Conservation (phyloP, 2,329 filamentous ascomycete genomes). For the Cordyceps tenuipes region DNA sequence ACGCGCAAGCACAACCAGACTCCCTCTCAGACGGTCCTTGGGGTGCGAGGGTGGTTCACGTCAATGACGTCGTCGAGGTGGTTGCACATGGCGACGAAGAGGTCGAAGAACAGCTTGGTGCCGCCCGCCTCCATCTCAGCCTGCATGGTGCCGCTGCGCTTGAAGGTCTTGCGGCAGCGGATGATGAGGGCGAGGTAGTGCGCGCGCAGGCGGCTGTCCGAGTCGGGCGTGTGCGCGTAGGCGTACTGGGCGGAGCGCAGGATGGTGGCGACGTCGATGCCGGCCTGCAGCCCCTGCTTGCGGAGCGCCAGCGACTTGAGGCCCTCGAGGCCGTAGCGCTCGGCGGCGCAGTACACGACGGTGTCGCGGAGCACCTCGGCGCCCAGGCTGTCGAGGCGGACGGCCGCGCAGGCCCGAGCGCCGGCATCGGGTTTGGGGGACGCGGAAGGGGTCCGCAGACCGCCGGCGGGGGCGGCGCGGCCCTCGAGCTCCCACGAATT, state of each 20-base stretch:
- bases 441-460: slow-evolving; percentile 34
- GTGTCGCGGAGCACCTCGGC: slow-evolving; percentile 84
- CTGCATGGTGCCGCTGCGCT: slow-evolving; percentile 97
- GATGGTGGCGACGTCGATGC: slow-evolving; percentile 86
- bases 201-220: slow-evolving; percentile 84
- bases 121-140: slow-evolving; percentile 93
- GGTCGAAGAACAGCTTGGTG: slow-evolving; percentile 90
- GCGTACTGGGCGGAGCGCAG: slow-evolving; percentile 89
- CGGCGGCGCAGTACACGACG: slow-evolving; percentile 86
- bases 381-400: slow-evolving; percentile 65
- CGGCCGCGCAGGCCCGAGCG: slow-evolving; percentile 33
- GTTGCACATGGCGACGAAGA: slow-evolving; percentile 97
- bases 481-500: slow-evolving; percentile 89
- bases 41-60: slow-evolving; percentile 60
- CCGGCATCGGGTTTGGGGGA: slow-evolving; percentile 44
- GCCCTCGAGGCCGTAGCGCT: slow-evolving; percentile 84
- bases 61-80: slow-evolving; percentile 95
- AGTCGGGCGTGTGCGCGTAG: slow-evolving; percentile 90
- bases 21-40: slow-evolving; percentile 46
- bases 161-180: slow-evolving; percentile 93
- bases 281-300: slow-evolving; percentile 89
- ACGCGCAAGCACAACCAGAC: not conserved
- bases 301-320: slow-evolving; percentile 84
- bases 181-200: slow-evolving; percentile 97
- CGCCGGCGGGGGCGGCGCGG: slow-evolving; percentile 27